A percentile compares a stretch with the other conserved stretches of the same genome.
Conservation (phyloP, 2,329 filamentous ascomycete species). For the Teratosphaeriaceae sp. region DNA sequence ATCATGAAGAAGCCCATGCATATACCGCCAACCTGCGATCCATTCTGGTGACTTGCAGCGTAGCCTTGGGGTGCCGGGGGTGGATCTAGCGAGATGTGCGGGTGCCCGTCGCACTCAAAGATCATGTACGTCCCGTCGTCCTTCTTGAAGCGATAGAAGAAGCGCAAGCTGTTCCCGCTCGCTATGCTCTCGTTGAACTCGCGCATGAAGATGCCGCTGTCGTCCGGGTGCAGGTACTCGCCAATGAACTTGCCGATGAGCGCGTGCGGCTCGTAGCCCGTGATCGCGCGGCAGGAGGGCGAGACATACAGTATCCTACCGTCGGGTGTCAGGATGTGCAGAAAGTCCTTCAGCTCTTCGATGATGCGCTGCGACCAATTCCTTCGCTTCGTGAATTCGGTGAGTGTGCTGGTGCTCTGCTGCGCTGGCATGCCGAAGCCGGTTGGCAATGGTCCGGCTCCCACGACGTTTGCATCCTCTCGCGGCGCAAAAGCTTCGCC, state of each 20-base stretch:
- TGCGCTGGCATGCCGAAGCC: conserved; percentile 44
- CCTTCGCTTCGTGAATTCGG: conserved; percentile 58
- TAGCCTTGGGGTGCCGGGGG: conserved; percentile 14
- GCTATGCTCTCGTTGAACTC: conserved; percentile 88
- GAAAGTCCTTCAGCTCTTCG: conserved; percentile 80
- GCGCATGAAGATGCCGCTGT: conserved; percentile 72
- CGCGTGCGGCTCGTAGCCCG: conserved; percentile 66
- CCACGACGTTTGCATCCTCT: conserved; percentile 37
- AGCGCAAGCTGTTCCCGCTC: conserved; percentile 67
- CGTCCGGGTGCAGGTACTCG: conserved; percentile 80
- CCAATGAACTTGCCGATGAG: conserved; percentile 69
- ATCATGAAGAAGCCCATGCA: conserved; percentile 93
- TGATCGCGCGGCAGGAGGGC: conserved; percentile 65
- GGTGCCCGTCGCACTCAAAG: conserved; percentile 88
- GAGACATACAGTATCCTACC: conserved; percentile 83
- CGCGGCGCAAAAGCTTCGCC: conserved; percentile 15
- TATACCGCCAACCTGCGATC: conserved; percentile 45
- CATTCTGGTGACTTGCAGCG: conserved; percentile 3
- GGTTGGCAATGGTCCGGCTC: conserved; percentile 50
- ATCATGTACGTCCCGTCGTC: conserved; percentile 68
- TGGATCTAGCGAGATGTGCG: conserved; percentile 67
- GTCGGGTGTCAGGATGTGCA: conserved; percentile 80
- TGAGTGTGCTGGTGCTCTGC: conserved; percentile 49
- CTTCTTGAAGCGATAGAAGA: conserved; percentile 79
- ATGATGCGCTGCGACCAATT: conserved; percentile 87